Percentiles rank a stretch among this genome's conserved stretches.
phyloP scores from a whole-genome alignment of 2,329 filamentous ascomycete genomes.

The Verticillium dahliae region DNA sequence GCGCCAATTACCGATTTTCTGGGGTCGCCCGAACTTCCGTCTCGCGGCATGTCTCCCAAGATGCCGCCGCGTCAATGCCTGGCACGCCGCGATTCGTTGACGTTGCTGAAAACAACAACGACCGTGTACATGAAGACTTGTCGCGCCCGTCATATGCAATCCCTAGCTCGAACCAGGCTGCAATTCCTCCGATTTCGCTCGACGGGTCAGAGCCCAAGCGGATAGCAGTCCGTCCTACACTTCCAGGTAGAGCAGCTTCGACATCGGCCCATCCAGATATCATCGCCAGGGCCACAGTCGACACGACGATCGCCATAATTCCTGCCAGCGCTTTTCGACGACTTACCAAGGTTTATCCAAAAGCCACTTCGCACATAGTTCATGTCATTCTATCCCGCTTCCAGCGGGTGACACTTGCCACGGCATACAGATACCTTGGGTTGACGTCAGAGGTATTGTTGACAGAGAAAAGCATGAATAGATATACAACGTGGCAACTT shows the following conservation, averaged over 20 bases:
- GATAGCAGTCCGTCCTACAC: not conserved
- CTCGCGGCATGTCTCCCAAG: not conserved
- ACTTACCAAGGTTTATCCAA: slow-evolving; percentile 88
- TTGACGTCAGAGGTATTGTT: slow-evolving; percentile 85
- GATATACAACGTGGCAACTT: slow-evolving; percentile 83
- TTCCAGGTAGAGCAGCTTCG: slow-evolving; percentile 26
- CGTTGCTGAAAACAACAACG: slow-evolving; percentile 5
- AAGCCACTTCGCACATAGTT: slow-evolving; percentile 93
- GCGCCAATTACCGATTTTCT: not conserved
- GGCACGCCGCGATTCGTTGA: slow-evolving; percentile 3
- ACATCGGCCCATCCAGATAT: slow-evolving; percentile 94
- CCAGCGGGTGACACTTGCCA: slow-evolving; percentile 89
- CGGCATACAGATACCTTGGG: slow-evolving; percentile 90
- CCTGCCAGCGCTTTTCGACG: slow-evolving; percentile 92
- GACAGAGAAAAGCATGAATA: slow-evolving; percentile 90
- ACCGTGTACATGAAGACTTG: slow-evolving; percentile 1
- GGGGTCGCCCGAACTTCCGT: not conserved
- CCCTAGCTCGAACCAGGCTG: not conserved
- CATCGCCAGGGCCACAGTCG: slow-evolving; percentile 88
- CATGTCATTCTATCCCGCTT: slow-evolving; percentile 94
- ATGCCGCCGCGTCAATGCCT: slow-evolving; percentile 9
- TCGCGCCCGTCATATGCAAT: slow-evolving; percentile 25
- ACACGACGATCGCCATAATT: slow-evolving; percentile 97
- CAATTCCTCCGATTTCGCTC: slow-evolving; percentile 71
- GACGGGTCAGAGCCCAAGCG: slow-evolving; percentile 35